Conservation (phyloP, 345 rosid genomes). For the Barbarea vulgaris region DNA sequence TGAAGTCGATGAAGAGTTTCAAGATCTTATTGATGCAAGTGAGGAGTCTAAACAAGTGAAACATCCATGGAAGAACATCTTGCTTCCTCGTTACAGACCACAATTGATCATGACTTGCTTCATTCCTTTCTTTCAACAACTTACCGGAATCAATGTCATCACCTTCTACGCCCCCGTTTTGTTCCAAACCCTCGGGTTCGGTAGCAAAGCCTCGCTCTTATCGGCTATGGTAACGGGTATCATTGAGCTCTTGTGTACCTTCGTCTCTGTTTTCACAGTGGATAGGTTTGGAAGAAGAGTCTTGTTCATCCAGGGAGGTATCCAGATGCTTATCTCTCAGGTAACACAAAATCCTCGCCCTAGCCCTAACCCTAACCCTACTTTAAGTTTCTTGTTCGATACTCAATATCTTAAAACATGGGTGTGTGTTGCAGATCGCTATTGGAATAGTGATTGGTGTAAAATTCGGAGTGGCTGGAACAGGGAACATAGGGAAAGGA, state of each 20-base stretch:
- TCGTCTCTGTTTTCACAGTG: slow-evolving; percentile 56
- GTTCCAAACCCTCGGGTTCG: slow-evolving; percentile 75
- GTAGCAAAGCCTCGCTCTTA: slow-evolving; percentile 64
- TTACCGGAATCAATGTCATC: slow-evolving; percentile 77
- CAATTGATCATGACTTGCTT: slow-evolving; percentile 53
- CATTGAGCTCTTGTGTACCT: slow-evolving; percentile 65
- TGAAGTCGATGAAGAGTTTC: slow-evolving; percentile 63
- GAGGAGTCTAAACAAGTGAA: slow-evolving; percentile 61
- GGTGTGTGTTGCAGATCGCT: slow-evolving; percentile 37
- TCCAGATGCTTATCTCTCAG: slow-evolving; percentile 73
- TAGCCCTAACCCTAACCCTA: slow-evolving; percentile 21
- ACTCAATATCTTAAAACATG: slow-evolving; percentile 2
- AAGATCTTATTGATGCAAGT: slow-evolving; percentile 59
- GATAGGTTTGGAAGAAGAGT: slow-evolving; percentile 70
- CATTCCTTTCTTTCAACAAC: slow-evolving; percentile 76
- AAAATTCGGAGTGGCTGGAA: slow-evolving; percentile 58
- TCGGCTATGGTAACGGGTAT: slow-evolving; percentile 67
- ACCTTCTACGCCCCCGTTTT: slow-evolving; percentile 80
- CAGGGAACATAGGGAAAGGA: slow-evolving; percentile 37
- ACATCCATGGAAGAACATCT: slow-evolving; percentile 71
- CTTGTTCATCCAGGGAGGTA: slow-evolving; percentile 74
- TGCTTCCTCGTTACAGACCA: slow-evolving; percentile 59
- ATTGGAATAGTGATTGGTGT: slow-evolving; percentile 47
- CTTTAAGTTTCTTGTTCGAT: not conserved
- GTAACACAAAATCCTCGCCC: slow-evolving; percentile 35